Evolutionary conservation across 805 yeast species (phyloP).

Genomic region (Phaffomyces opuntiae): DNA sequence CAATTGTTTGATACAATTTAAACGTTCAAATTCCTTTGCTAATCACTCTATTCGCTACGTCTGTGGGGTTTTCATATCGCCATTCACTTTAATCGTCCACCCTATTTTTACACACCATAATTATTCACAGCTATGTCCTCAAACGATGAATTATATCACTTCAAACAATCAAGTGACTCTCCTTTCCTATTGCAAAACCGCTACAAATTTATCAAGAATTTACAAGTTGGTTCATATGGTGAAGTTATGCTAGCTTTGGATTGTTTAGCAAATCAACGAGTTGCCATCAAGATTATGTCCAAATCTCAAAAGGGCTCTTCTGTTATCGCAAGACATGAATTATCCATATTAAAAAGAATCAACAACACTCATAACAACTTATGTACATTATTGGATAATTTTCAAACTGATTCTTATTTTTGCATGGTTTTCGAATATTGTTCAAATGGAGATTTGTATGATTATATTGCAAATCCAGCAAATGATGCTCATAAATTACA

Average conservation of each 20-base stretch:
- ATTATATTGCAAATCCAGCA: conserved; percentile 29
- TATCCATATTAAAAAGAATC: conserved; percentile 29
- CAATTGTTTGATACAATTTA: too few species aligned
- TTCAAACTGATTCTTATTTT: conserved; percentile 45
- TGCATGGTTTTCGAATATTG: conserved; percentile 62
- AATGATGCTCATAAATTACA: conserved; percentile 18
- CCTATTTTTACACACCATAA: too few species aligned
- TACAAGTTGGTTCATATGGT: conserved; percentile 49
- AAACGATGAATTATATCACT: conserved; percentile 6
- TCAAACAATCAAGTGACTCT: background rate
- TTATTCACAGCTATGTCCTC: background rate
- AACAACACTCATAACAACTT: conserved; percentile 37
- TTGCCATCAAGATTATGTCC: conserved; percentile 50
- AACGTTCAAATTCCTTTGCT: too few species aligned
- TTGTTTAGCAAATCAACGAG: conserved; percentile 25
- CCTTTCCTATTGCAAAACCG: background rate
- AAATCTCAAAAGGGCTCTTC: conserved; percentile 34
- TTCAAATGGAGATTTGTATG: conserved; percentile 61
- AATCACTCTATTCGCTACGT: too few species aligned
- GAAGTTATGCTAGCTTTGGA: conserved; percentile 49
- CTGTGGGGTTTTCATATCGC: too few species aligned
- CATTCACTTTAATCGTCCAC: too few species aligned
- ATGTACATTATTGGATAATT: conserved; percentile 50
- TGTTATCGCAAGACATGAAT: conserved; percentile 48
- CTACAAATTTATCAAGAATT: conserved; percentile 5